These are phyloP conservation scores for Obba rivulosa DNA, from an alignment of 768 basidiomycete genomes.

Conservation along the genomic window DNA sequence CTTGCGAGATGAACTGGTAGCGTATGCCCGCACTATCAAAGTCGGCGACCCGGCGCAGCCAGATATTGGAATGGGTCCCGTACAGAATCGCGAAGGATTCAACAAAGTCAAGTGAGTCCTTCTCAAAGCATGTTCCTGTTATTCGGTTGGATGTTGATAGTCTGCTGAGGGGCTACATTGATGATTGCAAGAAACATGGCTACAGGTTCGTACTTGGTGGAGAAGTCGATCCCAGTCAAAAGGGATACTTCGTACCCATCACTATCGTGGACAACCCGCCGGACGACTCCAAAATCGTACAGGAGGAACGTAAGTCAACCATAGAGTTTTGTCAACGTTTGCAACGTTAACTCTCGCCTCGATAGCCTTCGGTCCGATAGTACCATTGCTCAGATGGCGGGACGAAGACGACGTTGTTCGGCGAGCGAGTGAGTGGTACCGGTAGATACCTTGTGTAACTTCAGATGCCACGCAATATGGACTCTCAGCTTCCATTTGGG, in stretches of 20 bases:
- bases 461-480: no score
- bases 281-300: constrained; percentile 6
- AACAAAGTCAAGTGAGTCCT: constrained; percentile 2
- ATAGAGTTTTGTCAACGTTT: neutral
- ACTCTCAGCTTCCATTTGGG: no score
- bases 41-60: constrained; percentile 2
- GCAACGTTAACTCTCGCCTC: neutral
- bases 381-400: constrained; percentile 6
- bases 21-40: neutral
- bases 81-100: constrained; percentile 4
- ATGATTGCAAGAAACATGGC: constrained; percentile 7
- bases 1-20: neutral
- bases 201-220: constrained; percentile 5
- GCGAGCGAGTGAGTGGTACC: constrained; percentile 4
- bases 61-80: neutral
- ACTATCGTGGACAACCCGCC: constrained; percentile 9
- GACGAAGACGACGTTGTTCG: constrained; percentile 6
- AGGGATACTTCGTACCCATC: constrained; percentile 5
- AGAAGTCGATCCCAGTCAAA: neutral
- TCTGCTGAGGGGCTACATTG: constrained; percentile 1
- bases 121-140: neutral
- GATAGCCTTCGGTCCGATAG: constrained; percentile 7
- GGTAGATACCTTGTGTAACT: no score
- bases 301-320: constrained; percentile 7
- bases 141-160: neutral